phyloP scores from a whole-genome alignment of 2,329 filamentous ascomycete species.

The Xylariales sp. region DNA sequence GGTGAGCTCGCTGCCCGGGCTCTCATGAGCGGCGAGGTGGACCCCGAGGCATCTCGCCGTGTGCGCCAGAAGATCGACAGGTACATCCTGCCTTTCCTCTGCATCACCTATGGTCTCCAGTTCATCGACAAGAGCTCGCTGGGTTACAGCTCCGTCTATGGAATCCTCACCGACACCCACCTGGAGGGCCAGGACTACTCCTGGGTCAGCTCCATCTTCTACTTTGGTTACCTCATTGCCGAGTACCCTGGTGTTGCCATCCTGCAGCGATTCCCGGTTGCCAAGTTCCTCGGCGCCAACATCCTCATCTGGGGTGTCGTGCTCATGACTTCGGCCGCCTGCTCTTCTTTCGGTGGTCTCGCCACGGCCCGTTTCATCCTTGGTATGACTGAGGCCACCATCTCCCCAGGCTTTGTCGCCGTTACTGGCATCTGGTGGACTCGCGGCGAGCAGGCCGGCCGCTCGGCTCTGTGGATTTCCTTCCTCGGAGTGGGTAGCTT shows the following conservation, averaged over 20 bases:
- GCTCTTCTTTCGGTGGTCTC: constrained; percentile 14
- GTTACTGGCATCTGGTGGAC: constrained; percentile 21
- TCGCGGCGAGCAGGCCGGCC: constrained; percentile 17
- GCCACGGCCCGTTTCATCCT: constrained; percentile 14
- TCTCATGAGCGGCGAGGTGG: constrained; percentile 19
- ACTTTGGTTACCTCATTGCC: constrained; percentile 31
- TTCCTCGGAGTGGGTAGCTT: constrained; percentile 17
- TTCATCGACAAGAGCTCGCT: constrained; percentile 23
- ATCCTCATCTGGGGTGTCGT: constrained; percentile 35
- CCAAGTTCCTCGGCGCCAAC: constrained; percentile 29
- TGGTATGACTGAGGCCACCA: constrained; percentile 16
- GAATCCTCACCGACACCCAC: constrained; percentile 16
- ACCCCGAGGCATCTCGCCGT: constrained; percentile 15
- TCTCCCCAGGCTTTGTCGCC: constrained; percentile 16
- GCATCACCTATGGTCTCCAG: constrained; percentile 18
- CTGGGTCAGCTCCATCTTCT: constrained; percentile 20
- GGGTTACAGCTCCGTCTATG: constrained; percentile 19
- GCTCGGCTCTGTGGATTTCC: constrained; percentile 15
- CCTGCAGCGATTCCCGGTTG: constrained; percentile 26
- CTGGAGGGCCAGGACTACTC: constrained; percentile 17
- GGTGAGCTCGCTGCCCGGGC: constrained; percentile 29
- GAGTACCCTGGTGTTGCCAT: constrained; percentile 35
- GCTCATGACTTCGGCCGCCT: constrained; percentile 17
- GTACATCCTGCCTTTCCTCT: constrained; percentile 19
- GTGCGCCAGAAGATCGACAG: constrained; percentile 14